These are phyloP conservation scores for Dictyostelium capitatum DNA, from an alignment of 78 protist species.

Conservation along the genomic window DNA sequence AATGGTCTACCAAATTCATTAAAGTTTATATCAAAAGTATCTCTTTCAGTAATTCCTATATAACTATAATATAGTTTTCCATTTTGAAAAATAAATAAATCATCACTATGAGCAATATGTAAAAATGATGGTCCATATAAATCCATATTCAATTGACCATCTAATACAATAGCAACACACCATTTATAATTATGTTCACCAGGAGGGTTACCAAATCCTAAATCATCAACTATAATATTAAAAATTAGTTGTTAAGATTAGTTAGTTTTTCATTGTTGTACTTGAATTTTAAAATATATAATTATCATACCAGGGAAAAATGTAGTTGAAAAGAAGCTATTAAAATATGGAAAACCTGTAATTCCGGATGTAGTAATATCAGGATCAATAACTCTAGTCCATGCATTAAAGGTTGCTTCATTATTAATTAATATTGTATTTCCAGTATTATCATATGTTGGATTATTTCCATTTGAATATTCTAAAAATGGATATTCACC, in stretches of 20 bases:
- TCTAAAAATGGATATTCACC: too few species aligned
- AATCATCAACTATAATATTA: slow-evolving; percentile 20
- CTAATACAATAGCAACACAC: too few species aligned
- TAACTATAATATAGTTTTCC: not conserved
- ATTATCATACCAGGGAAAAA: too few species aligned
- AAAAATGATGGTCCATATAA: not conserved
- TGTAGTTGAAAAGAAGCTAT: not conserved
- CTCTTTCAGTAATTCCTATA: not conserved
- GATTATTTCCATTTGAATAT: not conserved
- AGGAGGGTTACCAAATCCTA: not conserved
- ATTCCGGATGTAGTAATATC: not conserved
- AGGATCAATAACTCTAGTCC: not conserved
- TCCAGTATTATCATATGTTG: not conserved
- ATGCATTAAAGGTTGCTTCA: not conserved
- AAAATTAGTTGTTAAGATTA: too few species aligned
- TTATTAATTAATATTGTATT: not conserved
- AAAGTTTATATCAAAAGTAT: not conserved
- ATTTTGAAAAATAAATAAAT: not conserved
- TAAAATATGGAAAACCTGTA: not conserved
- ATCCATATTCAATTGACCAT: too few species aligned
- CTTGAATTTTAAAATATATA: too few species aligned
- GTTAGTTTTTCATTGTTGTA: too few species aligned
- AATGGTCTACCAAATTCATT: not conserved
- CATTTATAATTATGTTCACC: slow-evolving; percentile 11
- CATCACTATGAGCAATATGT: not conserved